Evolutionary conservation across 768 basidiomycete species (phyloP), one percentile per base, ranked within the genome.

Genomic region (Sistotremastrum niveocremeum): DNA sequence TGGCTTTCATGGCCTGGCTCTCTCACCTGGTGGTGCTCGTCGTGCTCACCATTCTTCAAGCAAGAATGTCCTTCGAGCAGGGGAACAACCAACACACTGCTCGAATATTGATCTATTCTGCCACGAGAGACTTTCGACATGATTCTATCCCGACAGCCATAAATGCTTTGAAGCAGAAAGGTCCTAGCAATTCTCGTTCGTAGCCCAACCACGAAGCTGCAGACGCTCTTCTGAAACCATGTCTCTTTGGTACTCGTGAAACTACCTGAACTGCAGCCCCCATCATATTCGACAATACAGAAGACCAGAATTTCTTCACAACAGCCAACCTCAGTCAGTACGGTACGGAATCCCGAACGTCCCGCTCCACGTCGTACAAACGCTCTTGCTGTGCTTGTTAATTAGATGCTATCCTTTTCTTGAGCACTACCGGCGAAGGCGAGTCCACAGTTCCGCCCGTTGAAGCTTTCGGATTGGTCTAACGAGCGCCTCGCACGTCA

Each of bases 71-170:
- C 20, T 20, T 20, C 20, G 20, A 20, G 20, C 20, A 20, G 20
- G 20, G 20, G 1, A 20, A 20, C 20, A 20, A 20, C 20, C 20
- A 20, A 20, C 20, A 20, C 20, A 20, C 37, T 6, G 47, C 61
- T 28, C 59, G 60, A 39, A 57, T 84, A 6, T 65, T 83, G 34
- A 71, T 79, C 11, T 83, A 77, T 52, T 75, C 79, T 20, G 72
- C 72, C 2, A 84, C 80, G 1, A 56, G 60, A 5, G 73, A 69
- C 4, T 87, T 72, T 58, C 66, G 81, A 48, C 84, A 87, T 54
- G 83, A 84, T 49, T 81, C 78, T 3, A 86, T 86, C 46, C 83
- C 83, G 0, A 73, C 76, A 1, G 81, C 83, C 3, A 73, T 82
- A 30, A 60, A 71, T 38, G 72, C 72, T 0, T 60, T 86, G 37